Conservation (phyloP, 2,329 filamentous ascomycete species). For the Colletotrichum liriopes region DNA sequence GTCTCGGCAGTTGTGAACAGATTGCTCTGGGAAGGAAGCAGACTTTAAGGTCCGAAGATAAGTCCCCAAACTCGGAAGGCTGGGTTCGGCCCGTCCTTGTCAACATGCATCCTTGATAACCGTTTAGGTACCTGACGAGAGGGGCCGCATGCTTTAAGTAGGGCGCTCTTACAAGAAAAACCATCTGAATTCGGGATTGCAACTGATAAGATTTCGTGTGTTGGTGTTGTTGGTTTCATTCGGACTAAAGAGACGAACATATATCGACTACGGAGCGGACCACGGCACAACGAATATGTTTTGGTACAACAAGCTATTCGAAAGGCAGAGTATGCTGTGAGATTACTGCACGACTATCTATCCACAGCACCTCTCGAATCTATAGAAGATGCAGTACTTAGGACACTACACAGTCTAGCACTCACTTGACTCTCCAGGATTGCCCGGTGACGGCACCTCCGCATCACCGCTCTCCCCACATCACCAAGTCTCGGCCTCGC, state of each 20-base stretch:
- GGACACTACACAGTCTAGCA: background rate
- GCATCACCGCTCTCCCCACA: constrained; percentile 24
- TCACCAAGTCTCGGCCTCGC: constrained; percentile 6
- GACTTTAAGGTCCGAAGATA: background rate
- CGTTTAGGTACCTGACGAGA: background rate
- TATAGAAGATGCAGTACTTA: background rate
- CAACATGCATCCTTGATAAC: background rate
- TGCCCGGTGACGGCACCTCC: constrained; percentile 14
- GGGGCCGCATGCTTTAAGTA: background rate
- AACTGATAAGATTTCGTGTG: too few species aligned
- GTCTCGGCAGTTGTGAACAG: background rate
- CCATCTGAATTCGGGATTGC: too few species aligned
- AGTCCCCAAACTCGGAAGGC: background rate
- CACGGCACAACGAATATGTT: background rate
- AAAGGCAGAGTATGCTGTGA: too few species aligned
- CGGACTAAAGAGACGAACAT: background rate
- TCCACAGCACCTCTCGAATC: background rate
- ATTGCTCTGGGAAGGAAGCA: background rate
- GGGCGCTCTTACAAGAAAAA: background rate
- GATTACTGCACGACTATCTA: too few species aligned
- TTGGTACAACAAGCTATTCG: background rate
- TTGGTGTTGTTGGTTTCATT: background rate
- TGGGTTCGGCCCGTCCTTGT: background rate
- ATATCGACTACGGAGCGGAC: background rate
- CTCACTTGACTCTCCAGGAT: constrained; percentile 6